These are phyloP conservation scores for Fraxinus albicans DNA, from an alignment of 305 asterid genomes.

Conservation along the genomic window DNA sequence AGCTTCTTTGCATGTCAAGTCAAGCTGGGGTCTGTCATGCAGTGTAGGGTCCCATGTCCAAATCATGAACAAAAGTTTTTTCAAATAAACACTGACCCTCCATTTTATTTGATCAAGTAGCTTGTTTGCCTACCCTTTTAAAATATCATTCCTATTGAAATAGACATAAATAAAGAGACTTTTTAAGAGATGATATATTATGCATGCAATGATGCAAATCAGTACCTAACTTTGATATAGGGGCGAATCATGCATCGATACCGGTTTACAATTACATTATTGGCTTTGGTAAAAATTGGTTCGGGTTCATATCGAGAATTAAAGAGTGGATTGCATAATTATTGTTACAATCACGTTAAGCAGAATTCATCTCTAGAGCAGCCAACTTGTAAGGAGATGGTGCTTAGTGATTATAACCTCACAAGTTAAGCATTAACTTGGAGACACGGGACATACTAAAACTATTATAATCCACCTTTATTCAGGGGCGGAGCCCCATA, in stretches of 20 bases:
- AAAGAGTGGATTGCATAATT: not conserved
- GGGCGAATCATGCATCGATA: not conserved
- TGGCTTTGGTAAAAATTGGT: not conserved
- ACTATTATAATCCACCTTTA: not conserved
- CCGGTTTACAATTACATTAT: not conserved
- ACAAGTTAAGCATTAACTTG: not conserved
- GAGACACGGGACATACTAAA: not conserved
- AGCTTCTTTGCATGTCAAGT: constrained; percentile 36
- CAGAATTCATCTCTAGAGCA: too few species aligned
- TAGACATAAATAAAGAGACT: not conserved
- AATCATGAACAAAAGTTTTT: not conserved
- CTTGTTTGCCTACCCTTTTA: not conserved
- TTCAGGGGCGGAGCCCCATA: too few species aligned
- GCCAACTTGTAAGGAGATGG: not conserved
- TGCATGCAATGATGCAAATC: not conserved
- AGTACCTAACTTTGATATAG: not conserved
- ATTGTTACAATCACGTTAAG: not conserved
- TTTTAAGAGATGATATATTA: not conserved
- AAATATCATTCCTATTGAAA: not conserved
- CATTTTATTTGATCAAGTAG: not conserved
- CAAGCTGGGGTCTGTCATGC: constrained; percentile 22
- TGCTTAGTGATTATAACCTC: not conserved
- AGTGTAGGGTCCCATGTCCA: not conserved
- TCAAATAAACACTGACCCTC: not conserved
- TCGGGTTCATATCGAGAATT: not conserved